These are phyloP conservation scores for Penicillium sp. DNA, from an alignment of 2,329 filamentous ascomycete genomes.

Conservation along the genomic window DNA sequence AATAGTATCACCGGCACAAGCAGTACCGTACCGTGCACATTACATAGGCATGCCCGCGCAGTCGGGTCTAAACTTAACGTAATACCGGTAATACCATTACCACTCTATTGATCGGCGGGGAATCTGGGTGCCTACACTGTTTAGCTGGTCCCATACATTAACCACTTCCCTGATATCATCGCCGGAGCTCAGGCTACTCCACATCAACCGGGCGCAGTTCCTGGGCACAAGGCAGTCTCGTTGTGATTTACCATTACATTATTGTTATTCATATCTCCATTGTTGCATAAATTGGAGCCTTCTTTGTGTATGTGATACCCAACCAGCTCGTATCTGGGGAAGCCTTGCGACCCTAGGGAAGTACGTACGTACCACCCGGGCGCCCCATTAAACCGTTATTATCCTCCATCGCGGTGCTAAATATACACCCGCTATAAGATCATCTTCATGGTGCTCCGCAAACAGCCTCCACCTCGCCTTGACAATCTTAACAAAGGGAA, in stretches of 20 bases:
- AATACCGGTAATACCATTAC: not conserved
- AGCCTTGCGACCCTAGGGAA: not conserved
- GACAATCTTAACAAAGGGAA: slow-evolving; percentile 33
- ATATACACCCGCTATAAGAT: not conserved
- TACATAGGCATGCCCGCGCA: not conserved
- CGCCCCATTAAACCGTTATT: not conserved
- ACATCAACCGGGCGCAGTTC: not conserved
- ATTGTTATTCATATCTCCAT: not conserved
- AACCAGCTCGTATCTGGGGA: slow-evolving; percentile 1
- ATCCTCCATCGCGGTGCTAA: not conserved
- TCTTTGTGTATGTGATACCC: not conserved
- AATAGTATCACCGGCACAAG: not conserved
- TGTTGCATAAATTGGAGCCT: not conserved
- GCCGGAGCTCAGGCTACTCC: not conserved
- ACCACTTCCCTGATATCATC: not conserved
- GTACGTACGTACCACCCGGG: not conserved
- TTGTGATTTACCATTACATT: not conserved
- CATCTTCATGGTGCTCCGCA: slow-evolving; percentile 41
- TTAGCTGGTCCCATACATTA: not conserved
- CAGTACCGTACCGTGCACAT: not conserved
- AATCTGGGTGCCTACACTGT: slow-evolving; percentile 1
- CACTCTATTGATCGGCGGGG: not conserved
- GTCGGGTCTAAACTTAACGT: not conserved
- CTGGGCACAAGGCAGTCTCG: not conserved
- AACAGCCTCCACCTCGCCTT: slow-evolving; percentile 38